Percentiles rank a stretch among this genome's conserved stretches.
Conservation (phyloP, 208 protist species). For the Naegleria lovaniensis region DNA sequence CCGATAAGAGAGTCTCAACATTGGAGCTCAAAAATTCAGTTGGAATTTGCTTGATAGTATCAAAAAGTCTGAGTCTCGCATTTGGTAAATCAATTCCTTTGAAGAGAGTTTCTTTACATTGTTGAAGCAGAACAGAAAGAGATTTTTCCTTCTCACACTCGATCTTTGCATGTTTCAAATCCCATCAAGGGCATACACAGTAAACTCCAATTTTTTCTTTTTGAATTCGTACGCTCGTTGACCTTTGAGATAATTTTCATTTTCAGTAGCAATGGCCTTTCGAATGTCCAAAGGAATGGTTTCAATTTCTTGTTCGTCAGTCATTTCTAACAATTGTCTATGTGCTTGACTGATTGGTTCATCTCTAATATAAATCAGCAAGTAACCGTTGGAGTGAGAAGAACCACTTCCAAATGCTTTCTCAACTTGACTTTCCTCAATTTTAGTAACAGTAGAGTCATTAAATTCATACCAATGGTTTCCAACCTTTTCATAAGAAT, state of each 20-base stretch:
- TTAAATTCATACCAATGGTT: conserved; percentile 24
- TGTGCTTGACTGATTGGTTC: not conserved
- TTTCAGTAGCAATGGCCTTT: not conserved
- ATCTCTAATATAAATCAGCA: not conserved
- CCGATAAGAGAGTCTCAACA: no score
- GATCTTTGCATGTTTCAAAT: not conserved
- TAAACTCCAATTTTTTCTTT: not conserved
- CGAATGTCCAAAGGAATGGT: not conserved
- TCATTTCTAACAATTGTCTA: not conserved
- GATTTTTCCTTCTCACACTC: not conserved
- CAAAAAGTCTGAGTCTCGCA: not conserved
- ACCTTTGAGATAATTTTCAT: not conserved
- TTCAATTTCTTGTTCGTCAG: not conserved
- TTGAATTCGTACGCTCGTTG: not conserved
- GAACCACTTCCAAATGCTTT: not conserved
- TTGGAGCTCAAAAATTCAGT: no score
- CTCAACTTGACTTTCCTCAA: not conserved
- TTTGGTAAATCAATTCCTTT: not conserved
- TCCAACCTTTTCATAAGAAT: conserved; percentile 7
- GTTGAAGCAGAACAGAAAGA: not conserved
- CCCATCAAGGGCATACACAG: not conserved
- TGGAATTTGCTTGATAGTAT: no score
- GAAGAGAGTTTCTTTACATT: not conserved
- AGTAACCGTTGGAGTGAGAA: not conserved
- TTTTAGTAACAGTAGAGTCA: conserved; percentile 14